These are phyloP conservation scores for Penstemon davidsonii DNA, from an alignment of 257 asterid genomes.

Conservation along the genomic window DNA sequence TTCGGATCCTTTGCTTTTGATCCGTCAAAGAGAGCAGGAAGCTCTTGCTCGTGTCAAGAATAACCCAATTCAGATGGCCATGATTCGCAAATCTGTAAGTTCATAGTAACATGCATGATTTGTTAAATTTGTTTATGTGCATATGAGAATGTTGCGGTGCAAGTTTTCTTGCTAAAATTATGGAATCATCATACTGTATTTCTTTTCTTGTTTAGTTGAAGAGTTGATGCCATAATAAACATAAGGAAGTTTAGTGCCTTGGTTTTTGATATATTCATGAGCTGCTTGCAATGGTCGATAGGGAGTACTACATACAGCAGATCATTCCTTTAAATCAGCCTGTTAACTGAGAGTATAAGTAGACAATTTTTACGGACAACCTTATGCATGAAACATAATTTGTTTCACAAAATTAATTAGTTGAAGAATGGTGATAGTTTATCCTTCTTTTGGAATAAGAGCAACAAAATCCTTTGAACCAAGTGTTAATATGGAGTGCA, in stretches of 20 bases:
- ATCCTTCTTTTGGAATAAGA: conserved; percentile 1
- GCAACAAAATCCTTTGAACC: background rate
- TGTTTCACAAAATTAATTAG: conserved; percentile 5
- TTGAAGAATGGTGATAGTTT: conserved; percentile 1
- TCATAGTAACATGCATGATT: background rate
- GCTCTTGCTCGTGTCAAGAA: conserved; percentile 91
- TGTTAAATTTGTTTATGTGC: conserved; percentile 4
- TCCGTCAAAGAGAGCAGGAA: conserved; percentile 93
- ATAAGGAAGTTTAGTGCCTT: background rate
- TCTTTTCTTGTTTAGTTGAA: conserved; percentile 12
- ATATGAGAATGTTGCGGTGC: background rate
- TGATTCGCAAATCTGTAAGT: conserved; percentile 94
- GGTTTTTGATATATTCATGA: background rate
- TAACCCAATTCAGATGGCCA: conserved; percentile 92
- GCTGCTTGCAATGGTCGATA: background rate
- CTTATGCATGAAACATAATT: background rate
- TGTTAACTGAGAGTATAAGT: background rate
- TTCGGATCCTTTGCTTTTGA: conserved; percentile 91
- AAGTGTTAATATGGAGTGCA: background rate
- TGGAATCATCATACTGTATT: background rate
- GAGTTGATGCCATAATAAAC: background rate
- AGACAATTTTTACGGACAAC: background rate
- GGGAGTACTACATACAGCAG: background rate
- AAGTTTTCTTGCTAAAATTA: background rate
- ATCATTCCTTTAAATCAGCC: background rate